A percentile compares a stretch with the other conserved stretches of the same genome.
Evolutionary conservation across 306 rosid species (phyloP).

Genomic region (Arachis hypogaea): DNA sequence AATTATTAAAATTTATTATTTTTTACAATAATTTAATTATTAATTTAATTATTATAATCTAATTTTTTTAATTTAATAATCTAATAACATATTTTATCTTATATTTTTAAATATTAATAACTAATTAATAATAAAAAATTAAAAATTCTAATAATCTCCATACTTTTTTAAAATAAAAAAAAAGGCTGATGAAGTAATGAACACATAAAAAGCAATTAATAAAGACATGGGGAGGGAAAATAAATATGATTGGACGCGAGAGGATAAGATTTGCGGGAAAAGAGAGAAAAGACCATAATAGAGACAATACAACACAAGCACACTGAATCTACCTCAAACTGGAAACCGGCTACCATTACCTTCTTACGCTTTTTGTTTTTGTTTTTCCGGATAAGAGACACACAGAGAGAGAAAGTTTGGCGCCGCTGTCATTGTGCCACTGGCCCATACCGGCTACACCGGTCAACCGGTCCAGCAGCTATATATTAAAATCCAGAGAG

Average conservation of each 20-base stretch:
- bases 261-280: neutral
- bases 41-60: no score
- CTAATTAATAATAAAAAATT: no score
- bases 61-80: no score
- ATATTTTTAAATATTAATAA: no score
- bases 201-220: neutral
- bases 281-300: neutral
- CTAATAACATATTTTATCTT: no score
- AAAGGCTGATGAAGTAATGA: neutral
- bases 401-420: neutral
- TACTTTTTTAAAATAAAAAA: neutral
- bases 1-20: no score
- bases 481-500: neutral
- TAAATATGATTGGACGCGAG: neutral
- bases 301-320: neutral
- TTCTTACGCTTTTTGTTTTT: neutral
- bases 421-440: slow-evolving; percentile 22
- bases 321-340: neutral
- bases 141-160: no score
- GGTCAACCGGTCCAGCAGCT: neutral
- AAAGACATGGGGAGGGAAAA: neutral
- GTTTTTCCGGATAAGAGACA: neutral
- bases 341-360: slow-evolving; percentile 38
- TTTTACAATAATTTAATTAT: no score
- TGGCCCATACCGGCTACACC: slow-evolving; percentile 22